These are phyloP conservation scores for Vitis rupestris DNA, from an alignment of 164 flowering plant genomes.

Conservation along the genomic window DNA sequence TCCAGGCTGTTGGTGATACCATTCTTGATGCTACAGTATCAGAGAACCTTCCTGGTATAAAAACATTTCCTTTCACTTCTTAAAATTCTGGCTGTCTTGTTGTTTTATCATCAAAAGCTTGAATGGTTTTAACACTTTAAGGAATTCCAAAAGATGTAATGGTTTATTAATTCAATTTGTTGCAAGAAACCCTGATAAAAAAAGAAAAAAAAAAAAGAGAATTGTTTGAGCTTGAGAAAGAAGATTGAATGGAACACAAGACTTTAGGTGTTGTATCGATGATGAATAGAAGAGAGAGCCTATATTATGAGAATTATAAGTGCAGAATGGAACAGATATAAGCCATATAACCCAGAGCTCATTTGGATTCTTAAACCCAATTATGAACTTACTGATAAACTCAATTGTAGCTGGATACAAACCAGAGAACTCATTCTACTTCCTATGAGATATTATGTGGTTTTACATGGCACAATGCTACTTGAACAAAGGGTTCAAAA, in stretches of 20 bases:
- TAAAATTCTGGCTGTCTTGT: not conserved
- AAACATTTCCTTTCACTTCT: not conserved
- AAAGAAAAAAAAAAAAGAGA: not conserved
- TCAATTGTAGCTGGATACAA: no score
- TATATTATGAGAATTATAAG: not conserved
- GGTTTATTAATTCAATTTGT: not conserved
- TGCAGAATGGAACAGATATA: not conserved
- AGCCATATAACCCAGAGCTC: not conserved
- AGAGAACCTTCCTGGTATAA: conserved; percentile 90
- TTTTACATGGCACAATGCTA: not conserved
- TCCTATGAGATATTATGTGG: not conserved
- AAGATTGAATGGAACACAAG: not conserved
- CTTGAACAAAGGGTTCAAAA: not conserved
- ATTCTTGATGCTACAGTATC: conserved; percentile 90
- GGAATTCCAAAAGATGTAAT: no score
- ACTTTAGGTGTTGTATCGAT: not conserved
- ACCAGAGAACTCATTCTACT: no score
- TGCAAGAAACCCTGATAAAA: not conserved
- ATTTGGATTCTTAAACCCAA: not conserved
- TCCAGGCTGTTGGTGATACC: conserved; percentile 84
- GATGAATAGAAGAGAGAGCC: not conserved
- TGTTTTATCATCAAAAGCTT: not conserved
- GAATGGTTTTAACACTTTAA: no score
- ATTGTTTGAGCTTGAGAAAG: not conserved
- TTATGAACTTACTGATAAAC: not conserved